phyloP scores from a whole-genome alignment of 2,329 filamentous ascomycete genomes.

The Blumeria graminis region DNA sequence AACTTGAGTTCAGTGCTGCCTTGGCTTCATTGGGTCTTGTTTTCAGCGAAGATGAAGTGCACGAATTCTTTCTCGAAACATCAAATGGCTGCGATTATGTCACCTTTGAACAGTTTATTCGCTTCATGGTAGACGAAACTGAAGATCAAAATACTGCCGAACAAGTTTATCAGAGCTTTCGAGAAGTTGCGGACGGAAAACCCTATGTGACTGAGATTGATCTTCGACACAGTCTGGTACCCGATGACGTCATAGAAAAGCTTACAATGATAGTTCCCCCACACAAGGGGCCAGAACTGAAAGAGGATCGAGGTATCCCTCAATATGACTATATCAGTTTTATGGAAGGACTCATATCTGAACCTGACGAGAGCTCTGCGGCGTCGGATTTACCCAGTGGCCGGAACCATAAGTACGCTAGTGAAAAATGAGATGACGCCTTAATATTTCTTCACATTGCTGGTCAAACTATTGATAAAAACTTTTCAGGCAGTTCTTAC shows the following conservation, averaged over 20 bases:
- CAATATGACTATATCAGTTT: conserved; percentile 96
- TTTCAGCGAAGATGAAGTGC: conserved; percentile 96
- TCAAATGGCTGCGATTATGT: conserved; percentile 57
- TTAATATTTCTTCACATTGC: background rate
- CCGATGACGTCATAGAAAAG: conserved; percentile 90
- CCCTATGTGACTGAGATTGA: conserved; percentile 97
- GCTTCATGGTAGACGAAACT: conserved; percentile 97
- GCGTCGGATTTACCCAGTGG: conserved; percentile 12
- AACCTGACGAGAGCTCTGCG: conserved; percentile 6
- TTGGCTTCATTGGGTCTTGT: conserved; percentile 86
- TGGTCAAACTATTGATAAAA: too few relatives aligned
- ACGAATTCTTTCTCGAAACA: conserved; percentile 78
- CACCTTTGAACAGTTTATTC: conserved; percentile 95
- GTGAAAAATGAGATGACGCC: background rate
- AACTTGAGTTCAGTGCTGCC: conserved; percentile 88
- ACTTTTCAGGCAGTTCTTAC: too few relatives aligned
- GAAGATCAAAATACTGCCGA: conserved; percentile 98
- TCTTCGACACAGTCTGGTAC: conserved; percentile 77
- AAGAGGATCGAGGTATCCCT: conserved; percentile 57
- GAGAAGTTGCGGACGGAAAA: conserved; percentile 93
- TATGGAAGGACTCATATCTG: conserved; percentile 61
- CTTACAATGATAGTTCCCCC: conserved; percentile 65
- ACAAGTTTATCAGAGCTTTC: conserved; percentile 94
- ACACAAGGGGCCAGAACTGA: conserved; percentile 65
- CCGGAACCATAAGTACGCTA: conserved; percentile 5